Conservation (phyloP, 306 rosid genomes). For the Inga leiocalycina region DNA sequence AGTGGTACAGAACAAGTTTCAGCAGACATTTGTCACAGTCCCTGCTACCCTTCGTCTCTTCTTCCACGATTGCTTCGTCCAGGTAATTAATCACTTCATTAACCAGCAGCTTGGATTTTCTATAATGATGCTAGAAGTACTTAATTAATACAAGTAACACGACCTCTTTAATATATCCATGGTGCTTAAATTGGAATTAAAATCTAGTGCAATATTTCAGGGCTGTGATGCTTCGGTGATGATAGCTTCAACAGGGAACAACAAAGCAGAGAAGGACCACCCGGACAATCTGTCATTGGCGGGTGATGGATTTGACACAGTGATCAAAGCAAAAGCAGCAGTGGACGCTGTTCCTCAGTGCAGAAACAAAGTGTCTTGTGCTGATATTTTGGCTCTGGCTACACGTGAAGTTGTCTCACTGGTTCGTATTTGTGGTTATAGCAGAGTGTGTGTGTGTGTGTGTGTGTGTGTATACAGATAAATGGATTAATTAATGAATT, state of each 20-base stretch:
- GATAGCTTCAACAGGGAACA: slow-evolving; percentile 48
- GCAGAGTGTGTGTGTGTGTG: neutral
- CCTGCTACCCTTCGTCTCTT: slow-evolving; percentile 91
- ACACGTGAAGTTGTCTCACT: slow-evolving; percentile 69
- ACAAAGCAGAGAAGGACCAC: slow-evolving; percentile 80
- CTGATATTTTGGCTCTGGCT: slow-evolving; percentile 85
- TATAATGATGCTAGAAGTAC: neutral
- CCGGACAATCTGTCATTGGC: slow-evolving; percentile 82
- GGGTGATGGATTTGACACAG: slow-evolving; percentile 88
- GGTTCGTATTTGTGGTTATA: slow-evolving; percentile 37
- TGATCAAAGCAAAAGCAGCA: slow-evolving; percentile 75
- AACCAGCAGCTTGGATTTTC: neutral
- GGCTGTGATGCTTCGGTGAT: slow-evolving; percentile 80
- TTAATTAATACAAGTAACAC: neutral
- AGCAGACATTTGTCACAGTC: slow-evolving; percentile 78
- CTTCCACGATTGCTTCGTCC: slow-evolving; percentile 91
- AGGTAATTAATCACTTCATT: slow-evolving; percentile 39
- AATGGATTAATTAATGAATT: neutral
- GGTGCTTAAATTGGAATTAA: neutral
- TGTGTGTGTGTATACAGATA: too few relatives aligned
- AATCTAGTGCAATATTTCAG: slow-evolving; percentile 28
- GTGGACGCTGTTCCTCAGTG: slow-evolving; percentile 69
- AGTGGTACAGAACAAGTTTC: slow-evolving; percentile 66
- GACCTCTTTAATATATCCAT: neutral
- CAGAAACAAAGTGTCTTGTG: slow-evolving; percentile 77